phyloP scores from a whole-genome alignment of 805 yeast genomes.

The Kodamaea hsintzibuensis region DNA sequence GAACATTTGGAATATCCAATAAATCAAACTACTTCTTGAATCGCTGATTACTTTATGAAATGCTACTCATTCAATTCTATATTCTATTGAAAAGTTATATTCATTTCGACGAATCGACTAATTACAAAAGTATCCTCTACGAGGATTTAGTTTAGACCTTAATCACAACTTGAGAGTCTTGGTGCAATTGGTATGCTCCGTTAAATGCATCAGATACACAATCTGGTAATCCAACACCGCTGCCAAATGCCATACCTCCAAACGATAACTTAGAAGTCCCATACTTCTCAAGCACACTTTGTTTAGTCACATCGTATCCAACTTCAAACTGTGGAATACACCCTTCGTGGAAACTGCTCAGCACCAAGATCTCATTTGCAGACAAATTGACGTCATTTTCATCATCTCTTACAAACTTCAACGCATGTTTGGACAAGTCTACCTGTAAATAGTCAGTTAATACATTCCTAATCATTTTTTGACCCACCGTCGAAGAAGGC shows the following conservation, averaged over 20 bases:
- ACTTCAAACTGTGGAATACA: slow-evolving; percentile 82
- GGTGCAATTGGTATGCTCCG: slow-evolving; percentile 40
- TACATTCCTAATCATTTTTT: slow-evolving; percentile 28
- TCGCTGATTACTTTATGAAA: too few species aligned
- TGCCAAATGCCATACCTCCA: slow-evolving; percentile 79
- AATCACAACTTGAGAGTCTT: neutral
- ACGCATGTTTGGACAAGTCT: slow-evolving; percentile 15
- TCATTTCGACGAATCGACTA: too few species aligned
- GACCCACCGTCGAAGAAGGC: slow-evolving; percentile 29
- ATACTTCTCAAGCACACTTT: slow-evolving; percentile 34
- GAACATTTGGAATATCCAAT: too few species aligned
- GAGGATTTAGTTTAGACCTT: too few species aligned
- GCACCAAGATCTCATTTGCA: slow-evolving; percentile 30
- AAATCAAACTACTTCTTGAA: too few species aligned
- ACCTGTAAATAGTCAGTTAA: slow-evolving; percentile 26
- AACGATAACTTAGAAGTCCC: slow-evolving; percentile 44
- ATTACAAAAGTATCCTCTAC: too few species aligned
- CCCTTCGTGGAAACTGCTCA: slow-evolving; percentile 35
- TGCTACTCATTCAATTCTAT: too few species aligned
- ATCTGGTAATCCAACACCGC: slow-evolving; percentile 89
- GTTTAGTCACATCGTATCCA: slow-evolving; percentile 56
- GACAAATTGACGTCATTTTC: slow-evolving; percentile 15
- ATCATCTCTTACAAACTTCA: neutral
- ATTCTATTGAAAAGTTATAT: too few species aligned
- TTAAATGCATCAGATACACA: slow-evolving; percentile 66